Conservation (phyloP, 768 basidiomycete species). For the Nidula microcarpa region DNA sequence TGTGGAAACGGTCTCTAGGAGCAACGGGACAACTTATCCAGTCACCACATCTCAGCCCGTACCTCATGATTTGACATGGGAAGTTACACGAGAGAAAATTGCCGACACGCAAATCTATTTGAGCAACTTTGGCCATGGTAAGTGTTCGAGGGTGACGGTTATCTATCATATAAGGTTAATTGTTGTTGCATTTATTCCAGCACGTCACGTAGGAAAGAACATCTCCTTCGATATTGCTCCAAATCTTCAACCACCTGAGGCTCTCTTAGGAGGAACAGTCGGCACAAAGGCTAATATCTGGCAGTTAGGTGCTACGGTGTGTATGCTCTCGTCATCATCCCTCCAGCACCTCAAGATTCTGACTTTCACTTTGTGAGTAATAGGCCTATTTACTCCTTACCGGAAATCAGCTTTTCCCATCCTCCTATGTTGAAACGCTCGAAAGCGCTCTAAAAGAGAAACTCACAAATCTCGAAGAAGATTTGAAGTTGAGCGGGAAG, state of each 20-base stretch:
- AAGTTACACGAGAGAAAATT: background rate
- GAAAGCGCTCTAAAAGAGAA: no score
- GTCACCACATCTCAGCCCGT: conserved; percentile 4
- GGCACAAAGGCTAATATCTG: background rate
- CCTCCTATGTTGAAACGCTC: background rate
- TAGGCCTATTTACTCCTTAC: background rate
- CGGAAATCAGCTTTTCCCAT: background rate
- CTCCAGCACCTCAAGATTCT: background rate
- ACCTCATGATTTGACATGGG: conserved; percentile 2
- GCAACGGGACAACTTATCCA: conserved; percentile 3
- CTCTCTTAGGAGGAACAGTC: background rate
- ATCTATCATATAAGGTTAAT: background rate
- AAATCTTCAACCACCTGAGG: background rate
- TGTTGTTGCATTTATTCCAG: background rate
- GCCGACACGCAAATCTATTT: conserved; percentile 1
- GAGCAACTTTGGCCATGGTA: conserved; percentile 5
- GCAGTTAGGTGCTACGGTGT: background rate
- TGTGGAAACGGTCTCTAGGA: background rate
- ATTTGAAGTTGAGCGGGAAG: background rate
- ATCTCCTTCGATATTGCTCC: background rate
- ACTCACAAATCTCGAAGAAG: no score
- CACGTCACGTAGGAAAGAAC: background rate
- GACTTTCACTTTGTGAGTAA: no score
- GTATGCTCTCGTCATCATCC: background rate
- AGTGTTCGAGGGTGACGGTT: background rate